A percentile compares a stretch with the other conserved stretches of the same genome.
Conservation (phyloP, 1,284 basidiomycete species). For the Inonotus obliquus region DNA sequence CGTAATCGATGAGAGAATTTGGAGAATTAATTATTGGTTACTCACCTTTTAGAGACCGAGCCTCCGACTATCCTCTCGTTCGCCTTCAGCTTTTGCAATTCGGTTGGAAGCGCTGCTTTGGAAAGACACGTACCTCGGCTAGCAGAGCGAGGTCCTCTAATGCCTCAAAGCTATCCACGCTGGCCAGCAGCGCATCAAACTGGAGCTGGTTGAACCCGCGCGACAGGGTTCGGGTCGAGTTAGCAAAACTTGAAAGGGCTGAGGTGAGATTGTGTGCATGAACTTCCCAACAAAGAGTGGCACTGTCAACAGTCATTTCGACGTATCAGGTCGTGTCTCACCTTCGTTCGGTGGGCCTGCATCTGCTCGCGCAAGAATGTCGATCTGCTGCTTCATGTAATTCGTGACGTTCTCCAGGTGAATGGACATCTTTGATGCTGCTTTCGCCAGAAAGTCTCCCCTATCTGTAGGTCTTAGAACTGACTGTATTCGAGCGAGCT, state of each 20-base stretch:
- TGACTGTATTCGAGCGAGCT: background rate
- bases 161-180: background rate
- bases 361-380: background rate
- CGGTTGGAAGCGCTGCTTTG: background rate
- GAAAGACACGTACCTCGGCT: conserved; percentile 6
- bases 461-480: background rate
- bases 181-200: background rate
- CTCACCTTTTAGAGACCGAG: conserved; percentile 6
- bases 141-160: conserved; percentile 7
- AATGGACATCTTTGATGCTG: background rate
- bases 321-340: background rate
- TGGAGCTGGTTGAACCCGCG: background rate
- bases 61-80: conserved; percentile 1
- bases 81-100: background rate
- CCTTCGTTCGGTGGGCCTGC: conserved; percentile 5
- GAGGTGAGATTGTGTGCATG: conserved; percentile 4
- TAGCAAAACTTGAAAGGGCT: conserved; percentile 6
- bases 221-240: background rate
- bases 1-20: background rate
- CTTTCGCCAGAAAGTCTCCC: background rate
- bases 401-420: conserved; percentile 2
- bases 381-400: conserved; percentile 10
- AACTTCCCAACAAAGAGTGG: background rate
- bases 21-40: background rate
- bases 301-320: background rate